These are phyloP conservation scores for Melampsora larici-populina DNA, from an alignment of 1,284 basidiomycete genomes.

Conservation along the genomic window DNA sequence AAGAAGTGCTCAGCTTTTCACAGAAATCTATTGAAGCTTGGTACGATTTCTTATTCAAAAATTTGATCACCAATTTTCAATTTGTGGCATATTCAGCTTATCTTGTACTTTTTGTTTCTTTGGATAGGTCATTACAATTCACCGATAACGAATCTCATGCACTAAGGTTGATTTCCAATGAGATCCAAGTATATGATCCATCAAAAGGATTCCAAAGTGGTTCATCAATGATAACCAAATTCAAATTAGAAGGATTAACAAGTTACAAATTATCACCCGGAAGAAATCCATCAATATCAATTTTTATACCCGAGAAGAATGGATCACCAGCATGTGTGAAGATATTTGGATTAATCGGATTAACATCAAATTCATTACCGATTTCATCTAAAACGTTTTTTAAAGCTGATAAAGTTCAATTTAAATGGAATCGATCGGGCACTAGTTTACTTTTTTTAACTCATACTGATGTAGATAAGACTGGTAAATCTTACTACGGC, in stretches of 20 bases:
- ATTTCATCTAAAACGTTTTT: slow-evolving; percentile 78
- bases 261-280: slow-evolving; percentile 74
- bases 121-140: slow-evolving; percentile 71
- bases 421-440: slow-evolving; percentile 95
- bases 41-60: slow-evolving; percentile 52
- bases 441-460: slow-evolving; percentile 69
- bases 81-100: not conserved
- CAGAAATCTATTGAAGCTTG: slow-evolving; percentile 80
- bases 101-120: slow-evolving; percentile 4
- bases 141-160: slow-evolving; percentile 86
- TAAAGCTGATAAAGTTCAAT: slow-evolving; percentile 87
- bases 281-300: slow-evolving; percentile 74
- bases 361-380: slow-evolving; percentile 62
- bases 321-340: slow-evolving; percentile 87
- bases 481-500: slow-evolving; percentile 96
- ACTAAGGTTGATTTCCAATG: slow-evolving; percentile 71
- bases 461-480: slow-evolving; percentile 92
- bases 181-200: slow-evolving; percentile 83
- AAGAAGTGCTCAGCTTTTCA: slow-evolving; percentile 73
- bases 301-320: slow-evolving; percentile 94
- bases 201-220: slow-evolving; percentile 65
- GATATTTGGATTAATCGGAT: slow-evolving; percentile 71
- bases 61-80: not conserved
- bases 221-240: slow-evolving; percentile 69
- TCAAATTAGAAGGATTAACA: slow-evolving; percentile 75